Base-by-base conservation (phyloP, 2,329 filamentous ascomycete species). In the Ceratocystis harringtonii region DNA sequence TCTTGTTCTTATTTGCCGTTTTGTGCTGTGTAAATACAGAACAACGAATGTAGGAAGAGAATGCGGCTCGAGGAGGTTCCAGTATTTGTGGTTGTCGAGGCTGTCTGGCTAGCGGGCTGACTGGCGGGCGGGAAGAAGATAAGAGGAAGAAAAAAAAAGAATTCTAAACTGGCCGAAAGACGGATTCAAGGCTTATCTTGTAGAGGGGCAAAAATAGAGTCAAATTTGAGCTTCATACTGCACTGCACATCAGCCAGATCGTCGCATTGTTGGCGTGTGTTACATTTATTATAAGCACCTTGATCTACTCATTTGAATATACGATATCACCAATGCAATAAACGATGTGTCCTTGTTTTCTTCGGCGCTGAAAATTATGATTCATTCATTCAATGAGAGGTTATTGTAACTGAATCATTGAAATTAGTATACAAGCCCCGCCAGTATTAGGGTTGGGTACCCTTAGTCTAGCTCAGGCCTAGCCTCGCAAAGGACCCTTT, bases 1-100 rank as follows among this genome's bases (percentile, higher is more conserved):
- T 32, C 44, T 76, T 75, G 80, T 80, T 67, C 69, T 73, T 69
- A 64, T 50, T 44, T 28, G 52, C 28, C 44, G 19, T 57, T 28
- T 61, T 30, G 62, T 45, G 48, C 41, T 61, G 60, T 60, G 17
- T 52, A 10, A 22, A 19, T 8, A 12, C 30, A 57, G 48, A 32
- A 64, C 28, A 28, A 22, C 60, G 52, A 32, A 55, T 41, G 36
- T 41, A 36, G 25, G 44, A 30, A 22, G 19, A 10, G 17, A 22
- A 22, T 22, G 17, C 17, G 5, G 45, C 1, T n/a, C 19, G 17
- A n/a, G 45, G 17, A 48, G n/a, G 45, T 22, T 19, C 19, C 45
- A 10, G 45, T n/a, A 19, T 3, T n/a, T 19, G 45, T 19, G 17
- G 45, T n/a, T 48, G 45, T 41, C 36, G 36, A 41, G 12, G 36